These are phyloP conservation scores for Mercurialis annua DNA, from an alignment of 345 rosid species.

Conservation along the genomic window DNA sequence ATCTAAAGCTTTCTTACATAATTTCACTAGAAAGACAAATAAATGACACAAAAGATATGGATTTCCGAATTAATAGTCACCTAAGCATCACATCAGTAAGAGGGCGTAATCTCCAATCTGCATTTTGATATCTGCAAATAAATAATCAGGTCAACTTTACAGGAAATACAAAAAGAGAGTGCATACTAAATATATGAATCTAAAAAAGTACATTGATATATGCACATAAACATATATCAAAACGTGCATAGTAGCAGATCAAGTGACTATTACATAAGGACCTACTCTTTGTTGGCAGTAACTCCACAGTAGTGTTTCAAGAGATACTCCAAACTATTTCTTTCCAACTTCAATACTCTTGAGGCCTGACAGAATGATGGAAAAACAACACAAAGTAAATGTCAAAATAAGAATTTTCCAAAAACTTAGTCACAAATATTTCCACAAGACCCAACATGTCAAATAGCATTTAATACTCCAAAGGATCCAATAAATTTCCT, in stretches of 20 bases:
- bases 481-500: neutral
- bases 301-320: conserved; percentile 71
- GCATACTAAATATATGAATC: neutral
- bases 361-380: conserved; percentile 57
- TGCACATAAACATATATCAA: neutral
- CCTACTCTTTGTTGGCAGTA: conserved; percentile 84
- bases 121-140: conserved; percentile 83
- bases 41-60: neutral
- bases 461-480: too few relatives aligned
- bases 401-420: neutral
- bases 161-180: conserved; percentile 1
- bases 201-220: neutral
- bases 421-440: neutral
- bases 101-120: conserved; percentile 97
- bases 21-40: neutral
- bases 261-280: conserved; percentile 15
- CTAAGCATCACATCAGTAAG: conserved; percentile 81
- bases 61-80: conserved; percentile 28
- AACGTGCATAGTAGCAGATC: conserved; percentile 7
- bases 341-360: conserved; percentile 80
- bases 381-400: conserved; percentile 3
- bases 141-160: conserved; percentile 23
- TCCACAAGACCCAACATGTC: neutral
- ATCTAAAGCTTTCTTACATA: neutral
- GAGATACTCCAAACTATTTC: conserved; percentile 83